Percentiles rank a stretch among this genome's conserved stretches.
Conservation (phyloP, 2,329 filamentous ascomycete genomes). For the Zarea fungicola region DNA sequence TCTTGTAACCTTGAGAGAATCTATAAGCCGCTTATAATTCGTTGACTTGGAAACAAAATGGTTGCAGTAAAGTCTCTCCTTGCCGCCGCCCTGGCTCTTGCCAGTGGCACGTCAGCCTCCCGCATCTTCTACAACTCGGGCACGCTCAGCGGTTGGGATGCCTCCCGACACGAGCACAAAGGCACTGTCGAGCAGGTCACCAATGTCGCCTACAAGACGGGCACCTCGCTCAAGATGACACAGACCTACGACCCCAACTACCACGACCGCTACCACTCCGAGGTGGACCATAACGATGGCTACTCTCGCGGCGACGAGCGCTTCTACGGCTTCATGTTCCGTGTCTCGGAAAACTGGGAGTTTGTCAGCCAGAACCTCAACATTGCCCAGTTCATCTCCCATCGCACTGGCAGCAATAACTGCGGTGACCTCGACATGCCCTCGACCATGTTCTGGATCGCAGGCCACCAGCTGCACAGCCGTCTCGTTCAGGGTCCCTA, state of each 20-base stretch:
- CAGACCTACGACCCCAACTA: conserved; percentile 38
- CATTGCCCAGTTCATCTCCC: conserved; percentile 46
- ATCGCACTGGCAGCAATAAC: conserved; percentile 38
- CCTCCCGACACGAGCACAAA: conserved; percentile 33
- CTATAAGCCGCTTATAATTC: conserved; percentile 13
- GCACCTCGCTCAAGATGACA: conserved; percentile 39
- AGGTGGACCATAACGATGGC: conserved; percentile 37
- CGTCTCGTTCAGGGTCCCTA: conserved; percentile 30
- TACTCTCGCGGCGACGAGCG: conserved; percentile 40
- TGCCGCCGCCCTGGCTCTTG: conserved; percentile 18
- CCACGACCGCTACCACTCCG: conserved; percentile 43
- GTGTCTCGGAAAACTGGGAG: conserved; percentile 41
- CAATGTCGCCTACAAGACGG: conserved; percentile 33
- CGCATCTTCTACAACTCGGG: conserved; percentile 38
- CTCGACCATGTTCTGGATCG: conserved; percentile 42
- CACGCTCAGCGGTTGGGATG: conserved; percentile 36
- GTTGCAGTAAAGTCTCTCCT: conserved; percentile 13
- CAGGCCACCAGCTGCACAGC: conserved; percentile 36
- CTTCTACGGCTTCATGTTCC: conserved; percentile 48
- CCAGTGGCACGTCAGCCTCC: conserved; percentile 26
- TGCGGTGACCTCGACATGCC: conserved; percentile 43
- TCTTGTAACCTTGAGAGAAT: background rate
- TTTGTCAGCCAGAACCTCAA: conserved; percentile 42
- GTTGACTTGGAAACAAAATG: conserved; percentile 3
- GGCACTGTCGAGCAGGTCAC: conserved; percentile 37